Conservation (phyloP, 2,329 filamentous ascomycete species). For the Ophiosphaerella korrae region DNA sequence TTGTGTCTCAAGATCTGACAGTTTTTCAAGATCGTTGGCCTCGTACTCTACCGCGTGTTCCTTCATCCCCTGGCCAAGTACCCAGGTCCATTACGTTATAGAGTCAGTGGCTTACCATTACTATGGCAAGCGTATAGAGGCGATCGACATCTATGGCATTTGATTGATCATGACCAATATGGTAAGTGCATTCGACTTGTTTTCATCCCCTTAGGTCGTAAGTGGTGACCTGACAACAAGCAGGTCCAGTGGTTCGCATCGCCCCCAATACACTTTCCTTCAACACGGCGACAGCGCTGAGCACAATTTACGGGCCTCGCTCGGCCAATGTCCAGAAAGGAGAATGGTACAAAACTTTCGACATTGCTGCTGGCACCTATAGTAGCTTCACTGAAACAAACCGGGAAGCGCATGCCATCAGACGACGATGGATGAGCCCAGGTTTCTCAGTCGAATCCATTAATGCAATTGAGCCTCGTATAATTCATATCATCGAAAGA, state of each 20-base stretch:
- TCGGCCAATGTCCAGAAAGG: constrained; percentile 53
- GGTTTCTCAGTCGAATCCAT: constrained; percentile 50
- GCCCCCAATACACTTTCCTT: constrained; percentile 33
- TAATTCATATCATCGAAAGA: constrained; percentile 43
- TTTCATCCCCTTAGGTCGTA: neutral
- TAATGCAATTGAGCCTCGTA: constrained; percentile 46
- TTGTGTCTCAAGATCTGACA: no score
- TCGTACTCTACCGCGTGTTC: constrained; percentile 28
- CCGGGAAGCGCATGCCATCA: constrained; percentile 47
- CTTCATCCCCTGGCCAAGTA: constrained; percentile 33
- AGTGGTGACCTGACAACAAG: neutral
- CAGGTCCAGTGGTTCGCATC: constrained; percentile 35
- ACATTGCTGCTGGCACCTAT: constrained; percentile 44
- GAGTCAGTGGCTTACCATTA: constrained; percentile 31
- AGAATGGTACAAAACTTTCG: constrained; percentile 53
- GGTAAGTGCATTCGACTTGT: constrained; percentile 10
- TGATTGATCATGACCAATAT: constrained; percentile 33
- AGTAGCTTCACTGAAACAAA: constrained; percentile 50
- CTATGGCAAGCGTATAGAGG: constrained; percentile 33
- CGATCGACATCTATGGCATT: constrained; percentile 31
- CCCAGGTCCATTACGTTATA: constrained; percentile 31
- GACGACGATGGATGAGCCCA: constrained; percentile 48
- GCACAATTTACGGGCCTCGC: constrained; percentile 34
- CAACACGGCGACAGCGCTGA: constrained; percentile 30
- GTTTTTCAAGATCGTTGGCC: constrained; percentile 5